These are phyloP conservation scores for Agaricus blazei DNA, from an alignment of 768 basidiomycete genomes.

Conservation along the genomic window DNA sequence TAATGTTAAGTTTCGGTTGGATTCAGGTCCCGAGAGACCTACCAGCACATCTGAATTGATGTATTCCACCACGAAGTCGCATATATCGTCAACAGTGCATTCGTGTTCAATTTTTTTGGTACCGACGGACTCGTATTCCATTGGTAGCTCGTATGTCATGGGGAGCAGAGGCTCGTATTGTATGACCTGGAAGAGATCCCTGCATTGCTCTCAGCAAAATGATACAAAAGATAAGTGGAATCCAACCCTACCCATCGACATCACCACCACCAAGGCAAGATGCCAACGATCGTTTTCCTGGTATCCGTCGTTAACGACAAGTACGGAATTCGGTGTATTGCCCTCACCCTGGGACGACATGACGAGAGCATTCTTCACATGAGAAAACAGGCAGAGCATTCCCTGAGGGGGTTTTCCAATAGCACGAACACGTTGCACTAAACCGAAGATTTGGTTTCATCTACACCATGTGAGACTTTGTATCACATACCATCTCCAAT, in stretches of 20 bases:
- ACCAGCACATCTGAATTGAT: conserved; percentile 81
- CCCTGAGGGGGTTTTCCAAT: conserved; percentile 64
- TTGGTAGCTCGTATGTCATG: conserved; percentile 41
- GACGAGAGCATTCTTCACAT: conserved; percentile 68
- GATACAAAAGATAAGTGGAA: background rate
- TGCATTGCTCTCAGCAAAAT: conserved; percentile 19
- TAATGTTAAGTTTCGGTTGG: background rate
- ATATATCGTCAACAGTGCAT: conserved; percentile 64
- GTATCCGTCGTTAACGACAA: background rate
- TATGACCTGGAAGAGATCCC: conserved; percentile 65
- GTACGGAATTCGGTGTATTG: background rate
- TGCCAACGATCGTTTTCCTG: conserved; percentile 59
- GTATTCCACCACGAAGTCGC: conserved; percentile 78
- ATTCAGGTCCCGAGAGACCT: conserved; percentile 12
- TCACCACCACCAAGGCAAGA: conserved; percentile 74
- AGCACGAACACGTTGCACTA: conserved; percentile 67
- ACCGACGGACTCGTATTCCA: conserved; percentile 38
- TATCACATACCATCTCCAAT: conserved; percentile 59
- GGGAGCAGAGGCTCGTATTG: conserved; percentile 52
- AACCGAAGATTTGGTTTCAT: too few species aligned
- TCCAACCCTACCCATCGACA: conserved; percentile 59
- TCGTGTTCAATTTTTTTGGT: conserved; percentile 38
- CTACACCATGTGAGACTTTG: background rate
- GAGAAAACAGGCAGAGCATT: conserved; percentile 49
- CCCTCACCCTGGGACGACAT: conserved; percentile 55